Evolutionary conservation across 208 protist genomes (phyloP).

Genomic region (Leishmania mexicana): DNA sequence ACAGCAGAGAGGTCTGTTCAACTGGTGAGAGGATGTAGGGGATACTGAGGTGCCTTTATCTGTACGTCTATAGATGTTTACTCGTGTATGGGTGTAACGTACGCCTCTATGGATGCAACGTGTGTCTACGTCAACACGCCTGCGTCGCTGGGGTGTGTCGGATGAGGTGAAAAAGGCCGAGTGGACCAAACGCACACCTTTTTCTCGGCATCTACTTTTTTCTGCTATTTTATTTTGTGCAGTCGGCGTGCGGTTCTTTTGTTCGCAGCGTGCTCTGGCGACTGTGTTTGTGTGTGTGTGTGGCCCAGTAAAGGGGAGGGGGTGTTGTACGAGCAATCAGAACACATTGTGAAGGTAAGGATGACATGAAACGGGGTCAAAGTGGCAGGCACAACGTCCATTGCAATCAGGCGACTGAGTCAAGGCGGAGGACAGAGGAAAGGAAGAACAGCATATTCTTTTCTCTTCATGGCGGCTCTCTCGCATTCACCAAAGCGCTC

Average conservation of each 20-base stretch:
- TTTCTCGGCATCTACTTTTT: neutral
- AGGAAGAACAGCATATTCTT: neutral
- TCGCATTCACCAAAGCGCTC: too few species aligned
- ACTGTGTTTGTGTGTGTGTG: neutral
- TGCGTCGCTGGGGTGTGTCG: neutral
- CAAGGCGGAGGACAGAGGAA: neutral
- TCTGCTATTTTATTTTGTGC: neutral
- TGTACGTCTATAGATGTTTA: neutral
- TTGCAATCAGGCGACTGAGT: neutral
- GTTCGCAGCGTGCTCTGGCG: neutral
- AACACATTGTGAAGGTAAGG: neutral
- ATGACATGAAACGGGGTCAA: neutral
- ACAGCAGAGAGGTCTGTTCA: neutral
- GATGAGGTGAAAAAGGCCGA: neutral
- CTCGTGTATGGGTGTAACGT: too few species aligned
- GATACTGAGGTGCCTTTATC: neutral
- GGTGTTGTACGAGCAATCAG: neutral
- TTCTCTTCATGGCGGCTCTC: too few species aligned
- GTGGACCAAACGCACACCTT: neutral
- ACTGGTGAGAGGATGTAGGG: neutral
- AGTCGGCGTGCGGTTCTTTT: neutral
- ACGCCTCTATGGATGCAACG: constrained; percentile 7
- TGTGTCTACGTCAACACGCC: neutral
- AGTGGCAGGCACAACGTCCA: neutral
- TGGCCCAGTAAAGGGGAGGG: neutral